These are phyloP conservation scores for Aspergillus sp. DNA, from an alignment of 2,329 filamentous ascomycete genomes.

Conservation along the genomic window DNA sequence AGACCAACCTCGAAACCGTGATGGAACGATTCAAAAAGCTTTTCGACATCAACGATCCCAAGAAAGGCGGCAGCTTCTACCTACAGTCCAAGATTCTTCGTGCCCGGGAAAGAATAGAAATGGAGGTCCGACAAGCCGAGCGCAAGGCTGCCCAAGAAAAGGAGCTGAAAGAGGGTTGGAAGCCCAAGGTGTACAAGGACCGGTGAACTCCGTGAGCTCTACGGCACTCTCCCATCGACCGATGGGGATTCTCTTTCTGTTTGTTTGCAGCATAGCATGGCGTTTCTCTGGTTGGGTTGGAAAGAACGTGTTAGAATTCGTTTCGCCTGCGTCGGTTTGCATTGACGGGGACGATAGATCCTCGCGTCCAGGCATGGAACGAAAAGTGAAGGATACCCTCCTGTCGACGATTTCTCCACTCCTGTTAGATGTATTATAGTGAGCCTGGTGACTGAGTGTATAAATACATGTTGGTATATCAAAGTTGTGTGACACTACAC, in stretches of 20 bases:
- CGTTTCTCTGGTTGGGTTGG: slow-evolving; percentile 29
- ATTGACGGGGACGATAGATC: background rate
- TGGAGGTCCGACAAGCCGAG: slow-evolving; percentile 71
- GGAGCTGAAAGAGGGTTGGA: slow-evolving; percentile 82
- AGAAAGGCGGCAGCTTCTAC: slow-evolving; percentile 97
- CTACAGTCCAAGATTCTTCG: slow-evolving; percentile 94
- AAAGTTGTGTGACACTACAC: no score
- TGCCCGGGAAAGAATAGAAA: slow-evolving; percentile 87
- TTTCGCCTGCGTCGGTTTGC: background rate
- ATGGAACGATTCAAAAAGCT: slow-evolving; percentile 88
- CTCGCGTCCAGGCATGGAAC: background rate
- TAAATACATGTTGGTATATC: no score
- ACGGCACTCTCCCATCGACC: no score
- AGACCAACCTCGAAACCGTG: slow-evolving; percentile 74
- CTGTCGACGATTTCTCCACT: background rate
- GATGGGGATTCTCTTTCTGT: background rate
- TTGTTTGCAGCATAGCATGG: slow-evolving; percentile 40
- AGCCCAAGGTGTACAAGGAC: slow-evolving; percentile 93
- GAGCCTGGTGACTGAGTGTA: no score
- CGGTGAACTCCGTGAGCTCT: slow-evolving; percentile 45
- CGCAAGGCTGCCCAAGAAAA: slow-evolving; percentile 71
- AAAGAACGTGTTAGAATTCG: slow-evolving; percentile 16
- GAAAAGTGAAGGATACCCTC: background rate
- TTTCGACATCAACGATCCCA: slow-evolving; percentile 90
- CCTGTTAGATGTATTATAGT: background rate